Evolutionary conservation across 2,329 filamentous ascomycete species (phyloP), one percentile per base, ranked within the genome.

Genomic region (Monilinia laxa): DNA sequence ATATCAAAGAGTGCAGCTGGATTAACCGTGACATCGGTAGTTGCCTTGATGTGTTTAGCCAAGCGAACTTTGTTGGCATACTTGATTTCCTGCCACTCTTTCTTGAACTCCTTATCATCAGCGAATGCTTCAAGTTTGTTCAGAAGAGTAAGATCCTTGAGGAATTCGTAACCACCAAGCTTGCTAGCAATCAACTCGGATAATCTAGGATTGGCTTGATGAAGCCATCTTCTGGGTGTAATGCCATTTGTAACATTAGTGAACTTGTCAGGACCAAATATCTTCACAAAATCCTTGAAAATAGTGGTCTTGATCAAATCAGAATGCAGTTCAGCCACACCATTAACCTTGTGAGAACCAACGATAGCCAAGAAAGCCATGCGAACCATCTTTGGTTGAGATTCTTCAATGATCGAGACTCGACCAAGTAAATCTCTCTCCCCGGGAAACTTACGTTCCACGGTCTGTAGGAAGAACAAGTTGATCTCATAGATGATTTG

Each of bases 401-500:
- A 93, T 79, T 99, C 95, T 78, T 99, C 95, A 68, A 99, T 97
- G 75, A 99, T 96, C 6, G 94, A 98, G n/a, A 98, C 93, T 49
- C 92, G 86, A 18, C 83, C 78, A 45, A 99, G 86, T 71, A 99
- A 84, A 1, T 97, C 94, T 67, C 92, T 87, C 72, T 98, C 92
- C 65, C 92, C 88, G 55, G 95, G 95, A 80, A 97, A 97, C 68
- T 85, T 87, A 75, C 91, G 91, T 82, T 99, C 95, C 20, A 99
- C 94, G 25, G 80, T 83, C 76, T 98, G 94, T 57, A 99, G 80
- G 85, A 99, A 99, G 78, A 87, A 90, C 56, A 98, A 80, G 80
- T 99, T 99, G 83, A 99, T 96, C 74, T 99, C 95, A 79, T 96
- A 98, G 75, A 98, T 98, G 76, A 98, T 97, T 78, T 97, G 92